A percentile compares a stretch with the other conserved stretches of the same genome.
phyloP scores from a whole-genome alignment of 495 filamentous ascomycete genomes.

The Annulohypoxylon bovei region DNA sequence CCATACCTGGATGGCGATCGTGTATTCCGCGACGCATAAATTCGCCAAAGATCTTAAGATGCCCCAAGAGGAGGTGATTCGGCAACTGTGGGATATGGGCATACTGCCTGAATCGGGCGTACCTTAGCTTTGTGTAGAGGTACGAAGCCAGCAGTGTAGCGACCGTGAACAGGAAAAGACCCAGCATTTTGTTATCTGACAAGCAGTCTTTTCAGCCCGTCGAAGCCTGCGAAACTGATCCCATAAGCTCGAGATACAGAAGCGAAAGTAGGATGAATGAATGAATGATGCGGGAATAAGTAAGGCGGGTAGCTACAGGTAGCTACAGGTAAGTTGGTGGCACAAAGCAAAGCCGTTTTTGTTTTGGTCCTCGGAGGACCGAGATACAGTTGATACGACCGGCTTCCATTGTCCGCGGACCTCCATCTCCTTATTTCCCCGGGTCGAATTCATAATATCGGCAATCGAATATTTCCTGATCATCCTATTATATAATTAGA shows the following conservation, averaged over 20 bases:
- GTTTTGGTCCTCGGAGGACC: too few relatives aligned
- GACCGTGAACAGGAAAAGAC: neutral
- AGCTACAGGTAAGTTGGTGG: too few relatives aligned
- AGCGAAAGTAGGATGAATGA: neutral
- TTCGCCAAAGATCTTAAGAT: slow-evolving; percentile 44
- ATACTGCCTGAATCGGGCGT: slow-evolving; percentile 36
- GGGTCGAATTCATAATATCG: neutral
- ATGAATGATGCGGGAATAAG: neutral
- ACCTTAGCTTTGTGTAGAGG: slow-evolving; percentile 18
- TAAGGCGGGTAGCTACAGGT: too few relatives aligned
- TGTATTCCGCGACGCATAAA: slow-evolving; percentile 27
- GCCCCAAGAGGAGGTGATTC: slow-evolving; percentile 49
- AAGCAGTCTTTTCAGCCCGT: too few relatives aligned
- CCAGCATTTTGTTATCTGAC: neutral
- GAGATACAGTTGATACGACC: too few relatives aligned
- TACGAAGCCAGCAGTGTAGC: neutral
- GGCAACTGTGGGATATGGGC: slow-evolving; percentile 46
- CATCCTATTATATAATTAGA: too few relatives aligned
- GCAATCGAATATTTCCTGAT: too few relatives aligned
- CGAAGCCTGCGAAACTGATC: too few relatives aligned
- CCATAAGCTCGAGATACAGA: too few relatives aligned
- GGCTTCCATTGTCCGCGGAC: neutral
- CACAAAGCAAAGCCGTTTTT: too few relatives aligned
- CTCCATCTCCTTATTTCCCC: neutral
- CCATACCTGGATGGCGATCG: slow-evolving; percentile 43